Percentiles rank a stretch among this genome's conserved stretches.
Conservation (phyloP, 306 rosid genomes). For the apple (Malus domestica) region ASM211411v1 NC_041794.1:25035001-25035500, state of each 20-base stretch:
- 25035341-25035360: background rate
- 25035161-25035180: background rate
- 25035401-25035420: background rate
- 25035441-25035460: background rate
- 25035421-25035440: background rate
- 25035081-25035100: conserved; percentile 12
- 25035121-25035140: background rate
- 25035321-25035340: conserved; percentile 29
- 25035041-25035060: conserved; percentile 86
- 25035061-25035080: conserved; percentile 59
- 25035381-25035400: conserved; percentile 30
- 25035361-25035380: conserved; percentile 41
- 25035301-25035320: background rate
- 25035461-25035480: no score
- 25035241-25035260: background rate
- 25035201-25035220: background rate
- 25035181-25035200: background rate
- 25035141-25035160: conserved; percentile 3
- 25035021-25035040: conserved; percentile 56
- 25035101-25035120: background rate
- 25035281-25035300: conserved; percentile 5
- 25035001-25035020: conserved; percentile 52
- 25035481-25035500: background rate
- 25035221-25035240: background rate
- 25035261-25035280: background rate